A percentile compares a stretch with the other conserved stretches of the same genome.
Evolutionary conservation across 2,329 filamentous ascomycete genomes (phyloP).

Genomic region (Aphanocladium album): DNA sequence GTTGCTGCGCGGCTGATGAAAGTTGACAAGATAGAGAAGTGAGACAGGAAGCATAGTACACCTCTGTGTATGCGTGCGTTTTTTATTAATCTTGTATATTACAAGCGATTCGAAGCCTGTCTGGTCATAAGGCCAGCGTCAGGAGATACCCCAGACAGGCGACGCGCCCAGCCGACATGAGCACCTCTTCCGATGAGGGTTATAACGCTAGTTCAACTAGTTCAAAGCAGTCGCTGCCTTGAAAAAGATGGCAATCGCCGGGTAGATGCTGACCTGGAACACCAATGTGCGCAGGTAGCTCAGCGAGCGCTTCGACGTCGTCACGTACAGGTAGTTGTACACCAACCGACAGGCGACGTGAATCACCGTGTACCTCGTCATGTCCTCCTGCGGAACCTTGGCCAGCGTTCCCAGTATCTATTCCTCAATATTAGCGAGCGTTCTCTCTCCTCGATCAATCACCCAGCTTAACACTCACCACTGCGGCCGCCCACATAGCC

Average conservation of each 20-base stretch:
- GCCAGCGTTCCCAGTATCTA: slow-evolving; percentile 12
- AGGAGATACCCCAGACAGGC: too few species aligned
- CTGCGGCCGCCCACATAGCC: slow-evolving; percentile 12
- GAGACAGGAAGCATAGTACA: too few species aligned
- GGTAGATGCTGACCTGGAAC: slow-evolving; percentile 15
- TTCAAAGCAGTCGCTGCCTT: slow-evolving; percentile 8
- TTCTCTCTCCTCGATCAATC: background rate
- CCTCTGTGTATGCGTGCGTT: too few species aligned
- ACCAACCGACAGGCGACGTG: slow-evolving; percentile 8
- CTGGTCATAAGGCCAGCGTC: too few species aligned
- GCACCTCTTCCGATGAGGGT: too few species aligned
- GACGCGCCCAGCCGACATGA: too few species aligned
- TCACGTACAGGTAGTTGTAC: slow-evolving; percentile 13
- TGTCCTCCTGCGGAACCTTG: slow-evolving; percentile 13
- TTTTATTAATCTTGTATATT: too few species aligned
- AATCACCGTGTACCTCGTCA: slow-evolving; percentile 10
- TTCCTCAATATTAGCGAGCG: background rate
- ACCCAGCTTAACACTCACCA: background rate
- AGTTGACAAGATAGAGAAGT: too few species aligned
- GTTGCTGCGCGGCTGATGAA: too few species aligned
- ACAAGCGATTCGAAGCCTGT: too few species aligned
- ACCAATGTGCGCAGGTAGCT: slow-evolving; percentile 14
- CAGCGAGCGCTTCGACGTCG: slow-evolving; percentile 3
- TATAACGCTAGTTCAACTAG: background rate
- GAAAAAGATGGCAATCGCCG: slow-evolving; percentile 13